Evolutionary conservation across 2,329 filamentous ascomycete species (phyloP), one percentile per base, ranked within the genome.

Genomic region (Waltergamsia citrina): DNA sequence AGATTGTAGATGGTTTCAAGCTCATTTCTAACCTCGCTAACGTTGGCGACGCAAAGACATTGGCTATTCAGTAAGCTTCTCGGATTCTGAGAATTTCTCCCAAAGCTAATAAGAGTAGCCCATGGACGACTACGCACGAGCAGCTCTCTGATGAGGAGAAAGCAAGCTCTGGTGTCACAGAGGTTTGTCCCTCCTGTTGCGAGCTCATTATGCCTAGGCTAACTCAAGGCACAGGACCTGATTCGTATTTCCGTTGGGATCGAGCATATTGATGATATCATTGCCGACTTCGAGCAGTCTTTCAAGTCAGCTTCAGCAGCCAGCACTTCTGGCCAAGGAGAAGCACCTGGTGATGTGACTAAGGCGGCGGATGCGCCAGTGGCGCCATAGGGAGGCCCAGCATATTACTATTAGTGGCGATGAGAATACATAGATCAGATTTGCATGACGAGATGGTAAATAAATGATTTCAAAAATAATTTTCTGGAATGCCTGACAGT

Each of bases 181-280:
- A 84, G 63, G 74, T 77, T n/a, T 4, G n/a, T 11, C 23, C 12
- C 23, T 8, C 32, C 8, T 21, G 20, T 11, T 23, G 21, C 6
- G 20, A 17, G 32, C 5, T 27, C 9, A 5, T 15, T 22, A 1
- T 15, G n/a, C 2, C 24, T 9, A 22, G 18, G 6, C 4, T 14
- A 14, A 29, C 2, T 15, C 12, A n/a, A 3, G 7, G 2, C 18
- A 15, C 56, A 86, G 71, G 90, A 94, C 52, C 77, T 88, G 25
- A 94, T 96, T 59, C 84, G 90, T 42, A 92, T 96, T 51, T 95
- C 88, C 0, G 88, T 95, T 38, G 90, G 90, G 34, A 94, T 83
- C 1, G 90, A 96, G 65, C 87, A 95, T 57, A 94, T 96, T 54
- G 88, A 94, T 63, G 90, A 96, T 52, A 95, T 96, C 50, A 92